Evolutionary conservation across 176 grass and related monocot genomes (phyloP).

Genomic region (Tillandsia fasciculata): DNA sequence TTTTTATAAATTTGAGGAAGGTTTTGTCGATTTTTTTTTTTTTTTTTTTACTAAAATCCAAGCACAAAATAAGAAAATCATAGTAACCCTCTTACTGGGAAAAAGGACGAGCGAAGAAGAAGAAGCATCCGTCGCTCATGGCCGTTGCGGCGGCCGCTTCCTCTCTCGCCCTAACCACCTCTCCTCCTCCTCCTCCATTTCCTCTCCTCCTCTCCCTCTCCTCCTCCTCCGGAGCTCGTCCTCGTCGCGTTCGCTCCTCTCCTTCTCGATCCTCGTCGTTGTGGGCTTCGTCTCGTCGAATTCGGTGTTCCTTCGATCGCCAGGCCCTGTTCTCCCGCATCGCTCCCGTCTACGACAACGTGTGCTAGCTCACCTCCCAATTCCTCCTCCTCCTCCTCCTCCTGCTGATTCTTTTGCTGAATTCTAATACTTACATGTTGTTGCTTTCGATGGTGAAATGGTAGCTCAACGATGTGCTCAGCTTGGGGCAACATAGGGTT

Average conservation of each 20-base stretch:
- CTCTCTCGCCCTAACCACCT: background rate
- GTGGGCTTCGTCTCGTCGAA: constrained; percentile 13
- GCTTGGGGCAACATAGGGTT: constrained; percentile 66
- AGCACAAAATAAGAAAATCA: no score
- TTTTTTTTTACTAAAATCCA: no score
- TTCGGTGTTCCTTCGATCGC: constrained; percentile 33
- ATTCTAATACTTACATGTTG: constrained; percentile 11
- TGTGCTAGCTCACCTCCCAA: constrained; percentile 13
- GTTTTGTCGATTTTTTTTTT: no score
- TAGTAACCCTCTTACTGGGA: background rate
- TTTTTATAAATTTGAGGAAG: no score
- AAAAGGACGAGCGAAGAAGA: background rate
- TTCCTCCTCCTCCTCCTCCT: background rate
- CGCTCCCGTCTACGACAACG: constrained; percentile 76
- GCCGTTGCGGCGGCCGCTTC: background rate
- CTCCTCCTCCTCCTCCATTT: constrained; percentile 5
- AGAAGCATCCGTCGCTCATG: background rate
- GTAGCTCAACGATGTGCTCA: constrained; percentile 79
- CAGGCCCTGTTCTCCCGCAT: constrained; percentile 73
- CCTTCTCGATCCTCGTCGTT: background rate
- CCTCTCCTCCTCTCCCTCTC: background rate
- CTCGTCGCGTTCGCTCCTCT: background rate
- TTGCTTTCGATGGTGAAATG: constrained; percentile 13
- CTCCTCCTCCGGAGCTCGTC: background rate
- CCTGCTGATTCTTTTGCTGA: background rate